phyloP scores from a whole-genome alignment of 345 rosid species.

The Gossypium raimondii region DNA sequence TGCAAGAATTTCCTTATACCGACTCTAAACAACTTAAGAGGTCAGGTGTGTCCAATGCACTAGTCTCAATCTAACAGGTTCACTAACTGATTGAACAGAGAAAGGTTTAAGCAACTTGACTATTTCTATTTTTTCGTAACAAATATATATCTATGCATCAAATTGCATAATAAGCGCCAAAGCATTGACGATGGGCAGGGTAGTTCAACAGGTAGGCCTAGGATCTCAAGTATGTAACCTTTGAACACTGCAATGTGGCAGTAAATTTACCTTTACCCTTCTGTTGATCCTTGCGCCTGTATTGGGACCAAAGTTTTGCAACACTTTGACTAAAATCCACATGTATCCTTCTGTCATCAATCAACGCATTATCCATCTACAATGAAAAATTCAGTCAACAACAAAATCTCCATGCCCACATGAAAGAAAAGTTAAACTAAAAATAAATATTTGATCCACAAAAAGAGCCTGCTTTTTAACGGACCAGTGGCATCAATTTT shows the following conservation, averaged over 20 bases:
- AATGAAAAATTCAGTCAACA: constrained; percentile 2
- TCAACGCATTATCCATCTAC: constrained; percentile 97
- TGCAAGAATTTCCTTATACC: too few species aligned
- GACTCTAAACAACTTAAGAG: background rate
- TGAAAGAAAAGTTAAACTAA: background rate
- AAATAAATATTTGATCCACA: constrained; percentile 7
- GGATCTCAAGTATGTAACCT: background rate
- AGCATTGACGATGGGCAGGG: background rate
- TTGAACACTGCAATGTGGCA: background rate
- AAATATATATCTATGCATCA: background rate
- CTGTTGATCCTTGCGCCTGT: constrained; percentile 52
- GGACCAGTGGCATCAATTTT: background rate
- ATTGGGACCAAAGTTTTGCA: constrained; percentile 80
- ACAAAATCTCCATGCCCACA: background rate
- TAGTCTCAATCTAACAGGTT: background rate
- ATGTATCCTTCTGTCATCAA: constrained; percentile 95
- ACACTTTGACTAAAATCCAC: constrained; percentile 99
- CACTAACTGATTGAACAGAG: background rate
- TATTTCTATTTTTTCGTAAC: background rate
- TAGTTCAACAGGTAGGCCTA: background rate
- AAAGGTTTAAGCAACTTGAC: background rate
- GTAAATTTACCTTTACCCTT: constrained; percentile 45
- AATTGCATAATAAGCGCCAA: background rate
- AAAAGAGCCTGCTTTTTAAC: background rate
- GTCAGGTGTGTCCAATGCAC: background rate